Evolutionary conservation across 441 rosid species (phyloP).

Genomic region (Jatropha multifida): DNA sequence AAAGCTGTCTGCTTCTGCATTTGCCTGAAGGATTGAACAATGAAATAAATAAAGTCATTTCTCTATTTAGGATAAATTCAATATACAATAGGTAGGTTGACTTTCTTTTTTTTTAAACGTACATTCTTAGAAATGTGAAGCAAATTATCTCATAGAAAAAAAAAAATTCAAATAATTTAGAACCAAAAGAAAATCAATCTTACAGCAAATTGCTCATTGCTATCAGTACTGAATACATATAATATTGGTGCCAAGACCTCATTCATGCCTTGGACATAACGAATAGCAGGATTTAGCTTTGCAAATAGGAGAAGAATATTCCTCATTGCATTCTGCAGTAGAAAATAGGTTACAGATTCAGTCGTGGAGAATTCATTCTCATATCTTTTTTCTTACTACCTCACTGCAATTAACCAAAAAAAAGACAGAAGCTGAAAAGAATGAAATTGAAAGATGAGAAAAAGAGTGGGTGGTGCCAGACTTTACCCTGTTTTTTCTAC

Average conservation of each 20-base stretch:
- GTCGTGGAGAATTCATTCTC: constrained; percentile 2
- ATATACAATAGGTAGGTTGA: neutral
- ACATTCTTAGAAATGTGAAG: neutral
- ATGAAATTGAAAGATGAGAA: neutral
- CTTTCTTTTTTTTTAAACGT: too few relatives aligned
- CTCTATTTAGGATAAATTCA: neutral
- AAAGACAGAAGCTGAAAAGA: neutral
- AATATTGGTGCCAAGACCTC: constrained; percentile 74
- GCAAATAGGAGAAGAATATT: constrained; percentile 64
- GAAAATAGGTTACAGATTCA: constrained; percentile 9
- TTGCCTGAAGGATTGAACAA: constrained; percentile 37
- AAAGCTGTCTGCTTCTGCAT: constrained; percentile 72
- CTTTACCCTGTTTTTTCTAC: constrained; percentile 56
- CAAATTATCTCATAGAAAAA: neutral
- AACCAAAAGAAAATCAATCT: constrained; percentile 20
- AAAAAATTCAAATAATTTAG: constrained; percentile 7
- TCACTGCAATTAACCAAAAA: neutral
- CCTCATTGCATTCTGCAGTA: constrained; percentile 62
- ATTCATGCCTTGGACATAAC: constrained; percentile 81
- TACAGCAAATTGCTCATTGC: constrained; percentile 56
- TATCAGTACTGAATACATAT: constrained; percentile 55
- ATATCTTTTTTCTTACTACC: neutral
- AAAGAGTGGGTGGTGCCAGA: neutral
- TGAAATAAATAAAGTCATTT: neutral
- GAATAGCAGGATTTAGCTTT: constrained; percentile 70